A percentile compares a stretch with the other conserved stretches of the same genome.
phyloP scores from a whole-genome alignment of 2,329 filamentous ascomycete genomes.

The Tympanopsis confertula region DNA sequence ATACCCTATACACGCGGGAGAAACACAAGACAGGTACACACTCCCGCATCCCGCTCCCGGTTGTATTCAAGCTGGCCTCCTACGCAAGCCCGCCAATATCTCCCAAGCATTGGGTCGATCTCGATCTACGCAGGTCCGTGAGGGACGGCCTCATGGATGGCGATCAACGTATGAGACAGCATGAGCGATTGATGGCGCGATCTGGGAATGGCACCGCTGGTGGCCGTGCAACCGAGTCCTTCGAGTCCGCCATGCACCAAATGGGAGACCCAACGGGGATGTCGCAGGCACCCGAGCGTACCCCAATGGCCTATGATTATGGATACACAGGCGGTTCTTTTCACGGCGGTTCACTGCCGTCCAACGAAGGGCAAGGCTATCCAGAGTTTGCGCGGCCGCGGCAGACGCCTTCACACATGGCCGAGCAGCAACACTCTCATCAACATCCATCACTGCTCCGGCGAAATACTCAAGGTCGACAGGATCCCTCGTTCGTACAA shows the following conservation, averaged over 20 bases:
- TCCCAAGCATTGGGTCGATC: not conserved
- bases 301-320: not conserved
- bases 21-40: no score
- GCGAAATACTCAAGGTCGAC: no score
- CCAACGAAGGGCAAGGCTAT: no score
- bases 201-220: not conserved
- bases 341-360: not conserved
- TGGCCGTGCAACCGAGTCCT: not conserved
- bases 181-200: not conserved
- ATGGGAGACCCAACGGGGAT: not conserved
- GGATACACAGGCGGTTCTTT: conserved; percentile 1
- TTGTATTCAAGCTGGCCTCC: not conserved
- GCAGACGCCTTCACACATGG: not conserved
- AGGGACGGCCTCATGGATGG: not conserved
- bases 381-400: no score
- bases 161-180: not conserved
- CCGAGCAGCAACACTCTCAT: not conserved
- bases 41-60: no score
- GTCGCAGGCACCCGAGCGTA: not conserved
- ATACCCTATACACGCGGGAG: no score
- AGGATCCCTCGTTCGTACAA: no score
- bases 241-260: not conserved
- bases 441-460: not conserved
- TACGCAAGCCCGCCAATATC: not conserved
- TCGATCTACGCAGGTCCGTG: not conserved